A percentile compares a stretch with the other conserved stretches of the same genome.
Conservation (phyloP, 2,329 filamentous ascomycete species). For the Mollisiaceae sp. region DNA sequence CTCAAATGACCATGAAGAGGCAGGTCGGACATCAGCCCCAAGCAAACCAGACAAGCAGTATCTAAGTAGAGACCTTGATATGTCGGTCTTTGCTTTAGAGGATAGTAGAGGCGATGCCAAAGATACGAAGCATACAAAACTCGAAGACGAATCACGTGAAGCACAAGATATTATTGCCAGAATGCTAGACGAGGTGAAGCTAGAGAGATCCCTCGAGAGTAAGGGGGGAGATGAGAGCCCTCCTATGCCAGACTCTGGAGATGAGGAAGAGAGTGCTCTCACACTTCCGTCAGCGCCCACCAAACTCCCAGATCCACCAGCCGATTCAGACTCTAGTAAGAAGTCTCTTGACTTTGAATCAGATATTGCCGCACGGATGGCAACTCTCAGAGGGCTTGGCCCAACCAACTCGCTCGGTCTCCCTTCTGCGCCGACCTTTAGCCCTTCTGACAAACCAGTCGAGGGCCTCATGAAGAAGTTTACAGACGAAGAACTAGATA, state of each 20-base stretch:
- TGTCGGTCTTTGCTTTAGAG: conserved; percentile 46
- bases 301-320: conserved; percentile 25
- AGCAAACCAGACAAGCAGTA: conserved; percentile 1
- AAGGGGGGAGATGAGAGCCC: background rate
- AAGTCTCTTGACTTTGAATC: conserved; percentile 39
- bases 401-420: conserved; percentile 35
- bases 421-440: conserved; percentile 40
- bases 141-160: conserved; percentile 39
- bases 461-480: conserved; percentile 43
- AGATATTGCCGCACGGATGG: conserved; percentile 40
- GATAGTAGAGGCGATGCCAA: conserved; percentile 50
- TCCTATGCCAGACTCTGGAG: background rate
- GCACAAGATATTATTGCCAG: conserved; percentile 39
- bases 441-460: conserved; percentile 31
- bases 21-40: background rate
- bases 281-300: conserved; percentile 37
- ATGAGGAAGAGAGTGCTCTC: conserved; percentile 19
- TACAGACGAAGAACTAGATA: conserved; percentile 73
- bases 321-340: conserved; percentile 19
- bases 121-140: conserved; percentile 43
- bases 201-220: conserved; percentile 30
- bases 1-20: conserved; percentile 3
- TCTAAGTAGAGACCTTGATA: conserved; percentile 38
- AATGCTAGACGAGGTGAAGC: conserved; percentile 40
- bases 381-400: conserved; percentile 33